Evolutionary conservation across 139 green algal genomes (phyloP).

Genomic region (Dunaliella primolecta): DNA sequence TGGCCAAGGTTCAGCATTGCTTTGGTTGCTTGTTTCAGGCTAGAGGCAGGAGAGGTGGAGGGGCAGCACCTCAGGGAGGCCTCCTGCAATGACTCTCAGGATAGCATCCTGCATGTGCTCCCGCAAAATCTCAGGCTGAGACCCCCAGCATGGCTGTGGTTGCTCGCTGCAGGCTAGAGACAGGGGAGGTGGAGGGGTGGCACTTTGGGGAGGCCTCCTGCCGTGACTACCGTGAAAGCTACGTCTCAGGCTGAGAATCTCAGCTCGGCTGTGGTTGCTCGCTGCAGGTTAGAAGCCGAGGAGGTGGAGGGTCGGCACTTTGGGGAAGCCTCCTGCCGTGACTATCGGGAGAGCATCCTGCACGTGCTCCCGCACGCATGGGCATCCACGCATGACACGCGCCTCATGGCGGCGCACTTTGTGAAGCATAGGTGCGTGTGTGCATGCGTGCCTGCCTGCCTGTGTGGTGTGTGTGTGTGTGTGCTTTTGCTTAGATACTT

Average conservation of each 20-base stretch:
- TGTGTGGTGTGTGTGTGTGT: constrained; percentile 16
- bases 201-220: constrained; percentile 89
- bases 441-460: not conserved
- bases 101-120: constrained; percentile 66
- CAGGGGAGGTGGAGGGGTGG: constrained; percentile 54
- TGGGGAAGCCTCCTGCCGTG: constrained; percentile 86
- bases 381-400: constrained; percentile 65
- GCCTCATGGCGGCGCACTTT: constrained; percentile 79
- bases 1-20: no score
- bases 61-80: constrained; percentile 79
- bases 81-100: constrained; percentile 87
- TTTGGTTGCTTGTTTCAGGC: constrained; percentile 28
- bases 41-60: constrained; percentile 64
- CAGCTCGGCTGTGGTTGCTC: no score
- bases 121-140: no score
- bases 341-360: constrained; percentile 87
- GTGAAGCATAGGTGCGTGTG: constrained; percentile 49
- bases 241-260: no score
- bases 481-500: not conserved
- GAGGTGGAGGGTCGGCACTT: constrained; percentile 70
- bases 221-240: constrained; percentile 84
- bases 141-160: not conserved
- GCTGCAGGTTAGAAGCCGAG: constrained; percentile 61
- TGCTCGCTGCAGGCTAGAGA: constrained; percentile 54
- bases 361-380: constrained; percentile 71